Base-by-base conservation (phyloP, 2,329 filamentous ascomycete species). In the Chlorencoelia australis region DNA sequence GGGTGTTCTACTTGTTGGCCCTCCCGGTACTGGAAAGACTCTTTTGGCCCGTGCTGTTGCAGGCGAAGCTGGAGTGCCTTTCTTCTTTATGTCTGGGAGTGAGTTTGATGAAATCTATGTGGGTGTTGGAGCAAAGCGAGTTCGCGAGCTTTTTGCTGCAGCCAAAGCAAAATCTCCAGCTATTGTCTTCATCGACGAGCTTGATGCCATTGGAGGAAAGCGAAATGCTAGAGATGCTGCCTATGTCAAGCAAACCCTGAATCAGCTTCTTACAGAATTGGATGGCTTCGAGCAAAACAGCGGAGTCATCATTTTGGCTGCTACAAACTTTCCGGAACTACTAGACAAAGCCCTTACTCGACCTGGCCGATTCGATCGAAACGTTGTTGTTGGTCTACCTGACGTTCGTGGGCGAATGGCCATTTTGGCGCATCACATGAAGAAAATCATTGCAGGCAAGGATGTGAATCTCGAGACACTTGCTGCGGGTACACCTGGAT, bases 31-130 rank as follows among this genome's bases (percentile, higher is more conserved):
- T 43, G 91, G 91, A 64, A 98, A 98, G 66, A 98, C 91, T 9
- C 74, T 98, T 26, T 74, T 98, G 43, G 91, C 91, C 45, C 81
- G 91, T 53, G 93, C 91, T 37, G 91, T 98, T 42, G 91, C 91
- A 31, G 91, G 91, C 35, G 91, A 98, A 65, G 88, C 91, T 36
- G 91, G 89, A 38, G 91, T 98, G 13, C 91, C 91, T 1, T 98
- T 98, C 71, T 98, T 96, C 71, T 98, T 95, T 71, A 96, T 98
- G 89, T 98, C 91, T 55, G 91, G 91, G 33, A 94, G 86, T 40
- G 91, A 98, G 59, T 98, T 98, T 56, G 91, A 98, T 55, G 91
- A 98, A 62, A 82, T 98, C 35, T 98, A 95, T 55, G 93, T 98
- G 22, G 91, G 91, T 56, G 91, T 98, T 36, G 87, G 88, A 56